Evolutionary conservation across 2,329 filamentous ascomycete species (phyloP), one percentile per base, ranked within the genome.

Genomic region (Pseudocercospora ulei): DNA sequence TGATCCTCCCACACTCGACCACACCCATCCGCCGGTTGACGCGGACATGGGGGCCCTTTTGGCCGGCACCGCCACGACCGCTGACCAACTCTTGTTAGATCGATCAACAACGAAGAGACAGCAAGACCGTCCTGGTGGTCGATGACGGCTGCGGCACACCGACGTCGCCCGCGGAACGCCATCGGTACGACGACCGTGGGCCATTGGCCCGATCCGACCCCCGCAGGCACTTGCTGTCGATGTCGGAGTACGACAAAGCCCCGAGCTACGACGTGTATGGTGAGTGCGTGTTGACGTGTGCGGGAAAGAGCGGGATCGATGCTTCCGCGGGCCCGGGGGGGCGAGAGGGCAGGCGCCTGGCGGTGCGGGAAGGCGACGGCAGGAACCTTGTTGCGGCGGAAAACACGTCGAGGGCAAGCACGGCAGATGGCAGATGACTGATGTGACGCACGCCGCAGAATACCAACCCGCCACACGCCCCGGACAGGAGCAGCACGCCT

Each of bases 231-330:
- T 55, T 77, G 56, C 67, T 82, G 65, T 77, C 80, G 65, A 87
- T 87, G 81, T 80, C 82, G 63, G 79, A 79, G 65, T 87, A 85
- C 71, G 70, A 72, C 58, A 93, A 92, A 66, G 65, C 76, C 43
- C 76, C 81, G 62, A 71, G 78, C 64, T 71, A 80, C 62, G 80
- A 80, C 62, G 74, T 87, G 68, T 81, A 88, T 65, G 82, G 86
- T 92, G 69, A 68, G 84, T 78, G 43, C 39, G 27, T 27, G 44
- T 44, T 37, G 23, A 33, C 11, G 20, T 23, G 30, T 23, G n/a
- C 23, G 30, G 18, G 18, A 33, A 22, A 6, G 23, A 8, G 29
- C 14, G 2, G 29, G 29, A 33, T 33, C 13, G 14, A 38, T 39
- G 31, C 30, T 26, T 40, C 34, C 20, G n/a, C n/a, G n/a, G n/a